Conservation (phyloP, 345 rosid species). For the Populus nigra region DNA sequence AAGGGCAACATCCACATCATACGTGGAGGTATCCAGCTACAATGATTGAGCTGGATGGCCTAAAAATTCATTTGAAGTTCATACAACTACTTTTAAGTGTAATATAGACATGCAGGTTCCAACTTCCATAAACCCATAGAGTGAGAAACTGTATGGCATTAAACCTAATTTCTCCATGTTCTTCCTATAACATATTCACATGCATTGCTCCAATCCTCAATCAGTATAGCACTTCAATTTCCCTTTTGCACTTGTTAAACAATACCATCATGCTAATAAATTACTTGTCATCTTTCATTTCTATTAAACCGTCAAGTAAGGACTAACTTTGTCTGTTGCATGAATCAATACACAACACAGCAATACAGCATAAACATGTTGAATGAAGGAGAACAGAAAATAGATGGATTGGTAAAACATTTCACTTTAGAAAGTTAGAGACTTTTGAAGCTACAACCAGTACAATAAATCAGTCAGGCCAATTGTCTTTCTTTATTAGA, state of each 20-base stretch:
- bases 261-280: neutral
- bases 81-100: neutral
- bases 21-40: neutral
- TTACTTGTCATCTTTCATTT: neutral
- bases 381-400: neutral
- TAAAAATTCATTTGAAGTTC: neutral
- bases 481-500: neutral
- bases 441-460: neutral
- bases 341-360: neutral
- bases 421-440: neutral
- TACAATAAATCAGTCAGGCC: neutral
- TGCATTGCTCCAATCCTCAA: neutral
- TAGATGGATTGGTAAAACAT: neutral
- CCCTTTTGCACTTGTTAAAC: neutral
- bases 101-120: neutral
- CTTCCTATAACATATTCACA: neutral
- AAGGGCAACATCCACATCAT: neutral
- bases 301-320: neutral
- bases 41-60: neutral
- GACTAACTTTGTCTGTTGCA: neutral
- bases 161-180: neutral
- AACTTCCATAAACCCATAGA: neutral
- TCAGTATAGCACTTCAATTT: neutral
- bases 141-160: neutral
- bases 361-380: neutral